Evolutionary conservation across 768 basidiomycete genomes (phyloP).

Genomic region (Hericium erinaceus): DNA sequence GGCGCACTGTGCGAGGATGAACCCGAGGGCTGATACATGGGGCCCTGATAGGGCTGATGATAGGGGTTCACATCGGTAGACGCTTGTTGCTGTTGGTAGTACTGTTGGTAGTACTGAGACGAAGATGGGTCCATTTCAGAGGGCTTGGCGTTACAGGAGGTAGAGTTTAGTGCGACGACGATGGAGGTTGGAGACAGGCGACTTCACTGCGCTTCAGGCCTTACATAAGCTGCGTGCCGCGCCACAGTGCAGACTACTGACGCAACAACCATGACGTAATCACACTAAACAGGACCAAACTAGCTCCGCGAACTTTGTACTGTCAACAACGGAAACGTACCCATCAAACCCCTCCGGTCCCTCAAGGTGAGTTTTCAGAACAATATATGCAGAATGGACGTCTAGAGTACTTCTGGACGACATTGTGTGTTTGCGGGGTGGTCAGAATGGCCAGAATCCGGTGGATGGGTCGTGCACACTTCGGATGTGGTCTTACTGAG

Average conservation of each 20-base stretch:
- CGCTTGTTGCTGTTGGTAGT: conserved; percentile 10
- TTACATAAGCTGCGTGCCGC: no score
- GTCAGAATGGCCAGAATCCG: background rate
- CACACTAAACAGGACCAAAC: background rate
- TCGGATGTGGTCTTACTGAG: background rate
- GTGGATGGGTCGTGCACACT: background rate
- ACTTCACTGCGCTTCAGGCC: no score
- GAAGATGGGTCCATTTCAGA: conserved; percentile 26
- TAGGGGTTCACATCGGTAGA: conserved; percentile 66
- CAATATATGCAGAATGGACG: no score
- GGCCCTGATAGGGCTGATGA: conserved; percentile 71
- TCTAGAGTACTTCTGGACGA: no score
- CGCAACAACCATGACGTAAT: background rate
- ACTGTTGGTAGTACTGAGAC: conserved; percentile 37
- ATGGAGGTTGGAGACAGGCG: background rate
- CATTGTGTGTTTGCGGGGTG: no score
- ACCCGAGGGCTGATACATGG: conserved; percentile 55
- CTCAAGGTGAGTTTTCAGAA: conserved; percentile 31
- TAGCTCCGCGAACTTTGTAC: background rate
- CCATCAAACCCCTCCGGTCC: conserved; percentile 2
- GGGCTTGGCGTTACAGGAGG: background rate
- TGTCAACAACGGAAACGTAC: background rate
- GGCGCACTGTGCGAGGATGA: conserved; percentile 63
- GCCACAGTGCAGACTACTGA: background rate
- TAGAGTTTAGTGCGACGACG: conserved; percentile 13